Base-by-base conservation (phyloP, 192 early-diverging fungal species). In the Umbelopsis sp. region DNA sequence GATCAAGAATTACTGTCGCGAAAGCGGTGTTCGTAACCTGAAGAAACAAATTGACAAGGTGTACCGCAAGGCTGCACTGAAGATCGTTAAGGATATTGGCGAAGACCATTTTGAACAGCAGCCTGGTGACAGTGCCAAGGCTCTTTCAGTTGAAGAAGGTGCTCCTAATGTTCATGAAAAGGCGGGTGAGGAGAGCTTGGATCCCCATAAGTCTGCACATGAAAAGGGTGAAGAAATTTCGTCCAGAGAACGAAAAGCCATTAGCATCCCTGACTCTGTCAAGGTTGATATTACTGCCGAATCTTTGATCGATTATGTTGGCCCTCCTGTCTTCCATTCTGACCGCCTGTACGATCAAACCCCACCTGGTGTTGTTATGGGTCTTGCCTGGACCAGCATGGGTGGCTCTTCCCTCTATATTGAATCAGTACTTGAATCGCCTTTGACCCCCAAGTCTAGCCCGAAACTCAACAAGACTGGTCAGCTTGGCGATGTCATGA, bases 1-100 rank as follows among this genome's bases (percentile, higher is more conserved):
- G 66, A 96, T 99, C 71, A 86, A 91, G 71, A 88, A 82, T 71
- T 99, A 98, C 77, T 98, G 96, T 69, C 89, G 98, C 58, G 98
- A 99, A 81, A 95, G 92, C 74, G 98, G 98, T 35, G 98, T 99
- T 44, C 88, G 98, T 64, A 97, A 96, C 73, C 80, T 99, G 61
- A 99, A 99, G 82, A 98, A 99, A 81, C 96, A 98, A 49, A 94
- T 99, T 41, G 98, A 99, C 65, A 99, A 99, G 84, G 90, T 99
- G 25, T 99, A 91, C 86, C 89, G 98, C 50, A 99, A 99, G 81
- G 95, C 96, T 4, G 98, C 97, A 22, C 86, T 93, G 45, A 89
- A 92, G 76, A 89, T 98, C 49, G 94, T 97, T 11, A 70, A 87
- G 50, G 82, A 86, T 25, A 78, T 85, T n/a, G 79, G 55, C 16